Conservation (phyloP, 305 asterid genomes). For the Fraxinus dipetala region DNA sequence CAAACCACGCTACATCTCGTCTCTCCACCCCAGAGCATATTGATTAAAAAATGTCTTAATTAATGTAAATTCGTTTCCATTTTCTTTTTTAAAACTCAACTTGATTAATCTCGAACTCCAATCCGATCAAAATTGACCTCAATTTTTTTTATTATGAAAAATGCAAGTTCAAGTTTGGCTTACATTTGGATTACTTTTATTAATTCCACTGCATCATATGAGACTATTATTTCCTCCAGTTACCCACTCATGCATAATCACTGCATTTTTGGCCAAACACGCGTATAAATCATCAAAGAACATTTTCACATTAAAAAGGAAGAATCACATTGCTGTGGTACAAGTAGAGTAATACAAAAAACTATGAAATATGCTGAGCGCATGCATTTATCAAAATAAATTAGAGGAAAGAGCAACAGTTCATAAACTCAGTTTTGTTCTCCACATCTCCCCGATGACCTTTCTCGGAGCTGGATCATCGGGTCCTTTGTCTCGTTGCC, state of each 20-base stretch:
- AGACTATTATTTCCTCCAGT: neutral
- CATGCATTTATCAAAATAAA: neutral
- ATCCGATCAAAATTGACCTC: neutral
- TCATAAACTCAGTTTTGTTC: constrained; percentile 66
- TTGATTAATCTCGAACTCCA: neutral
- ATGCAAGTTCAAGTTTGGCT: neutral
- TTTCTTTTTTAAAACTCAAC: no score
- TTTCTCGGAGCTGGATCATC: constrained; percentile 87
- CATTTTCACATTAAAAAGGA: neutral
- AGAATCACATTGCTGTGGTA: neutral
- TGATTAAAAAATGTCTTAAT: neutral
- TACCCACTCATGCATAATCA: neutral
- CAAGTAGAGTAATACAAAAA: neutral
- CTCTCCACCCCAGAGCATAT: neutral
- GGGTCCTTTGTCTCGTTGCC: constrained; percentile 89
- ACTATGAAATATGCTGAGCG: neutral
- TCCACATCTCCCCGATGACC: constrained; percentile 93
- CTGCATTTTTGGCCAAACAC: neutral
- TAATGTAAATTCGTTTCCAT: neutral
- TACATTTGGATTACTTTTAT: neutral
- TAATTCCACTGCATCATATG: neutral
- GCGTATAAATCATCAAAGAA: neutral
- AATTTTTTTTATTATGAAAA: no score
- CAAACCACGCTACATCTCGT: neutral
- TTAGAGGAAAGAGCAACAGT: neutral